These are phyloP conservation scores for Globisporangium abappressorium DNA, from an alignment of 352 stramenopile species.

Conservation along the genomic window DNA sequence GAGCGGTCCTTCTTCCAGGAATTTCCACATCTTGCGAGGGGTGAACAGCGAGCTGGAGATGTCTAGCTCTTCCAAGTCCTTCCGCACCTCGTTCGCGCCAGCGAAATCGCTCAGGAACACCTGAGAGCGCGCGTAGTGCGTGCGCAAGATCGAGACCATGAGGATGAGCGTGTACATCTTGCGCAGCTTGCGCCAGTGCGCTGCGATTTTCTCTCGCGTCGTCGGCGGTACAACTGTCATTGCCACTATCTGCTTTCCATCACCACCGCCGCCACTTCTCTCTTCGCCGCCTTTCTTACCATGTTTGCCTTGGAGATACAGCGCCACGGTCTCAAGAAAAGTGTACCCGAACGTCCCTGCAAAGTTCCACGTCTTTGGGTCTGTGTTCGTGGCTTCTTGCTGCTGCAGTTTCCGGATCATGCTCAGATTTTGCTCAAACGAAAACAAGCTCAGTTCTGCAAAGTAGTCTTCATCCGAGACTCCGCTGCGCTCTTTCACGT, in stretches of 20 bases:
- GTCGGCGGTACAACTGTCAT: not conserved
- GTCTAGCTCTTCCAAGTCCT: slow-evolving; percentile 41
- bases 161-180: slow-evolving; percentile 85
- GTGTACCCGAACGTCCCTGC: slow-evolving; percentile 64
- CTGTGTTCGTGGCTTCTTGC: slow-evolving; percentile 1
- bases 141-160: slow-evolving; percentile 78
- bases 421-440: slow-evolving; percentile 57
- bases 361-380: slow-evolving; percentile 25
- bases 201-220: slow-evolving; percentile 9
- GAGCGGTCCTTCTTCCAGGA: slow-evolving; percentile 52
- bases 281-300: not conserved
- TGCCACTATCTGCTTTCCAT: not conserved
- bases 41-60: slow-evolving; percentile 79
- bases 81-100: slow-evolving; percentile 12
- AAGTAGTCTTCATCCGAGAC: slow-evolving; percentile 26
- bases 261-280: not conserved
- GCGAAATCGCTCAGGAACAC: slow-evolving; percentile 50
- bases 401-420: slow-evolving; percentile 49
- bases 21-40: slow-evolving; percentile 74
- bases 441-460: slow-evolving; percentile 49
- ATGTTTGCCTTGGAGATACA: slow-evolving; percentile 25
- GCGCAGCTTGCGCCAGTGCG: slow-evolving; percentile 55
- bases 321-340: slow-evolving; percentile 46
- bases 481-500: slow-evolving; percentile 15
- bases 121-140: slow-evolving; percentile 61